Conservation (phyloP, 1,284 basidiomycete species). For the Trametes polyzona region DNA sequence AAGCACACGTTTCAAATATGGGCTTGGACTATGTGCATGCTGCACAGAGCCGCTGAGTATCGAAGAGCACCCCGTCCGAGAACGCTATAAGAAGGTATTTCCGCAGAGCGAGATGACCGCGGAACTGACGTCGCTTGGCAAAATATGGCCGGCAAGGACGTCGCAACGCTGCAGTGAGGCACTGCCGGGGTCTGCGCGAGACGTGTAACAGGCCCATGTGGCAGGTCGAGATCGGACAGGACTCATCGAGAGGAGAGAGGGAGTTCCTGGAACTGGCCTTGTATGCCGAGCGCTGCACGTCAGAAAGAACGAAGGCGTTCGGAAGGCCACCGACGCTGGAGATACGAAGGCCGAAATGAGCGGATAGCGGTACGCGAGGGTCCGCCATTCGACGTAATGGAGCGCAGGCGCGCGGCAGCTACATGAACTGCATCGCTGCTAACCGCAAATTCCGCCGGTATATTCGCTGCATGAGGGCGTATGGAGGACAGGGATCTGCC, state of each 20-base stretch:
- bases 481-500: not conserved
- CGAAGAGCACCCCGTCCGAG: not conserved
- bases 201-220: not conserved
- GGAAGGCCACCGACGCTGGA: slow-evolving; percentile 1
- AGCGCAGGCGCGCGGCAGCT: too few species aligned
- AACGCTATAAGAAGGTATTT: not conserved
- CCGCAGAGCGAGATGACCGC: not conserved
- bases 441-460: not conserved
- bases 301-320: slow-evolving; percentile 13
- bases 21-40: not conserved
- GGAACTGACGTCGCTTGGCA: slow-evolving; percentile 13
- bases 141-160: not conserved
- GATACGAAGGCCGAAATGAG: slow-evolving; percentile 12
- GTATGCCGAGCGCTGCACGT: slow-evolving; percentile 1
- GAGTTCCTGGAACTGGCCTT: not conserved
- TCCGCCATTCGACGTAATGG: slow-evolving; percentile 9
- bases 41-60: too few species aligned
- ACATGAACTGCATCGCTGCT: too few species aligned
- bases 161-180: not conserved
- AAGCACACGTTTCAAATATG: not conserved
- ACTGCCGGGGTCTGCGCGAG: not conserved
- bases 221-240: slow-evolving; percentile 12
- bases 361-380: not conserved
- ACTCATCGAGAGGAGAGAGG: slow-evolving; percentile 1
- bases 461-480: not conserved